Evolutionary conservation across 2,329 filamentous ascomycete species (phyloP).

Genomic region (Sarocladium strictum): DNA sequence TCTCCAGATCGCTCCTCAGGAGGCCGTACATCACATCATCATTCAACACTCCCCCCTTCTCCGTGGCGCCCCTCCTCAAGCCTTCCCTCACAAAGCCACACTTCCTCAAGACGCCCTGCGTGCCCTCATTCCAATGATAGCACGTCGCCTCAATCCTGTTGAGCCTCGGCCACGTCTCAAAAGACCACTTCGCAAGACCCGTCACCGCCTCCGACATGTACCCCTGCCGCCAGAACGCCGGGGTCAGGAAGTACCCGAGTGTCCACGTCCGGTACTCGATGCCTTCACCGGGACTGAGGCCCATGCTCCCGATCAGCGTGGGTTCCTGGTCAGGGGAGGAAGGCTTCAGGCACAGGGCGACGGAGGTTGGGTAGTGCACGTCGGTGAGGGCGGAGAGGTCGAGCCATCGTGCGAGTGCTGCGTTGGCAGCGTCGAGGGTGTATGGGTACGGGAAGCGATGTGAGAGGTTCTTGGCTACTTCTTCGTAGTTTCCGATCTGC

Average conservation of each 20-base stretch:
- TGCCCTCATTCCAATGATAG: constrained; percentile 34
- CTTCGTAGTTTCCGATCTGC: constrained; percentile 29
- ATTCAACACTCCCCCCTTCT: constrained; percentile 34
- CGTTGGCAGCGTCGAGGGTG: constrained; percentile 30
- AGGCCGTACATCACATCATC: constrained; percentile 34
- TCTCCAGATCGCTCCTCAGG: constrained; percentile 27
- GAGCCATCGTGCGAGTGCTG: constrained; percentile 24
- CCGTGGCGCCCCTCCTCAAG: constrained; percentile 29
- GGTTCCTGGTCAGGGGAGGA: constrained; percentile 20
- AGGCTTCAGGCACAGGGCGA: constrained; percentile 28
- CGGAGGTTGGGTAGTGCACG: constrained; percentile 20
- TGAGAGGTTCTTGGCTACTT: constrained; percentile 33
- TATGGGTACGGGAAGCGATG: constrained; percentile 42
- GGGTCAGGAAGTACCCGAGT: constrained; percentile 43
- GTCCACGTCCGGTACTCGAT: constrained; percentile 38
- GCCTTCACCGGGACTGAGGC: constrained; percentile 29
- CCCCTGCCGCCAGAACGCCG: constrained; percentile 38
- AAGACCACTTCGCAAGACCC: constrained; percentile 37
- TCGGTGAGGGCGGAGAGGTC: constrained; percentile 14
- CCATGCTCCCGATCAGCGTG: constrained; percentile 34
- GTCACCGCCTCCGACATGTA: constrained; percentile 33
- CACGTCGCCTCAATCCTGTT: constrained; percentile 35
- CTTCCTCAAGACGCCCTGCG: constrained; percentile 35
- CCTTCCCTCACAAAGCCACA: constrained; percentile 40
- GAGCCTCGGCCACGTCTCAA: constrained; percentile 33